Conservation (phyloP, 2,329 filamentous ascomycete species). For the Capronia epimyces region DNA sequence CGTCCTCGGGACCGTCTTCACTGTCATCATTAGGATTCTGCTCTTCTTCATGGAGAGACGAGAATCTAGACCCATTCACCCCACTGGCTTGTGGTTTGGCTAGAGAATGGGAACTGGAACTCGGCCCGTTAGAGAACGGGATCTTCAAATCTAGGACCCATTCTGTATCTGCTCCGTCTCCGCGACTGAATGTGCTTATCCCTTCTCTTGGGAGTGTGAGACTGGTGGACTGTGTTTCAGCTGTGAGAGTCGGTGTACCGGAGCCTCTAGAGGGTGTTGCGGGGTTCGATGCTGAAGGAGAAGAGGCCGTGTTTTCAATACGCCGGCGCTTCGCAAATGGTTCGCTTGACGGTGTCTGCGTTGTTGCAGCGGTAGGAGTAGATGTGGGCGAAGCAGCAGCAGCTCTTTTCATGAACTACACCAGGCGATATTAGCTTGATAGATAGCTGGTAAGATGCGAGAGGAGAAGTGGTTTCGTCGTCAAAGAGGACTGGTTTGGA, state of each 20-base stretch:
- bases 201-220: slow-evolving; percentile 12
- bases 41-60: not conserved
- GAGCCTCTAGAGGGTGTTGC: slow-evolving; percentile 12
- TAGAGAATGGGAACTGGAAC: not conserved
- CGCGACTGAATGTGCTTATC: slow-evolving; percentile 13
- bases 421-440: not conserved
- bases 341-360: slow-evolving; percentile 20
- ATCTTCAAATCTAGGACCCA: slow-evolving; percentile 27
- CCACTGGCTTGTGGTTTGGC: not conserved
- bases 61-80: not conserved
- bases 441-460: not conserved
- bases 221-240: not conserved
- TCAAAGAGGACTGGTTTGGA: not conserved
- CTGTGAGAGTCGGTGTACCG: slow-evolving; percentile 1
- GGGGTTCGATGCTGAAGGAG: slow-evolving; percentile 9
- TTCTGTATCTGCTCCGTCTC: slow-evolving; percentile 24
- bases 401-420: slow-evolving; percentile 29
- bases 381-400: slow-evolving; percentile 15
- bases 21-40: not conserved
- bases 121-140: not conserved
- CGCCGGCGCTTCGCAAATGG: slow-evolving; percentile 22
- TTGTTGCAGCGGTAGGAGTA: slow-evolving; percentile 5
- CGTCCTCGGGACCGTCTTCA: slow-evolving; percentile 6
- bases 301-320: slow-evolving; percentile 12
- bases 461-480: not conserved